Evolutionary conservation across 768 basidiomycete species (phyloP).

Genomic region (Fibroporia radiculosa): DNA sequence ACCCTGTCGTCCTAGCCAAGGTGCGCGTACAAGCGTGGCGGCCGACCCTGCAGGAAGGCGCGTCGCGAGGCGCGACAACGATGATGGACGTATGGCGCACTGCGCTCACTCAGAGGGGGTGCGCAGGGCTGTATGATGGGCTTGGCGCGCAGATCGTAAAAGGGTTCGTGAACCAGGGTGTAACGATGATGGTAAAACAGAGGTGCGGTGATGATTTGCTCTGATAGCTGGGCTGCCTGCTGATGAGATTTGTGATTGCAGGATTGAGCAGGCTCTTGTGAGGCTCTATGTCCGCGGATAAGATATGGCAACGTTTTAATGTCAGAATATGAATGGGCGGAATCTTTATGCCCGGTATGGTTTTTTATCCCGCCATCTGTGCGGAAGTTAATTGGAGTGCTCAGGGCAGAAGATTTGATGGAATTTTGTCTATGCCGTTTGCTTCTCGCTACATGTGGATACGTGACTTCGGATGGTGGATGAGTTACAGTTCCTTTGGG

Average conservation of each 20-base stretch:
- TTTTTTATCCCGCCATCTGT: too few relatives aligned
- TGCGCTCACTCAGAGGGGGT: constrained; percentile 5
- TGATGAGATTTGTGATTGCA: not conserved
- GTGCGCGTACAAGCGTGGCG: constrained; percentile 37
- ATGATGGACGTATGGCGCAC: constrained; percentile 18
- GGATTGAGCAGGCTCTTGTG: constrained; percentile 7
- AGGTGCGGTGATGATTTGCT: constrained; percentile 23
- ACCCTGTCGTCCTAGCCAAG: constrained; percentile 56
- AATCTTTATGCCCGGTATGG: too few relatives aligned
- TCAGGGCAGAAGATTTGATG: too few relatives aligned
- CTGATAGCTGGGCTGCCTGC: not conserved
- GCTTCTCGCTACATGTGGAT: too few relatives aligned
- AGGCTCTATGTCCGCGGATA: not conserved
- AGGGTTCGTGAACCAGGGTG: constrained; percentile 48
- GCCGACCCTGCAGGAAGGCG: constrained; percentile 23
- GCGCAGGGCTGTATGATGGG: constrained; percentile 41
- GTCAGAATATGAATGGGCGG: too few relatives aligned
- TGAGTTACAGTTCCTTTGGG: too few relatives aligned
- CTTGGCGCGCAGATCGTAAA: constrained; percentile 43
- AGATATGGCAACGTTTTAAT: too few relatives aligned
- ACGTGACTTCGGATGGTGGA: too few relatives aligned
- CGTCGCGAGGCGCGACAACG: constrained; percentile 13
- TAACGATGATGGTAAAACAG: constrained; percentile 53
- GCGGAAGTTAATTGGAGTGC: too few relatives aligned
- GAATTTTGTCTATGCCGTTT: too few relatives aligned